phyloP scores from a whole-genome alignment of 2,329 filamentous ascomycete species.

The Epichloe festucae region DNA sequence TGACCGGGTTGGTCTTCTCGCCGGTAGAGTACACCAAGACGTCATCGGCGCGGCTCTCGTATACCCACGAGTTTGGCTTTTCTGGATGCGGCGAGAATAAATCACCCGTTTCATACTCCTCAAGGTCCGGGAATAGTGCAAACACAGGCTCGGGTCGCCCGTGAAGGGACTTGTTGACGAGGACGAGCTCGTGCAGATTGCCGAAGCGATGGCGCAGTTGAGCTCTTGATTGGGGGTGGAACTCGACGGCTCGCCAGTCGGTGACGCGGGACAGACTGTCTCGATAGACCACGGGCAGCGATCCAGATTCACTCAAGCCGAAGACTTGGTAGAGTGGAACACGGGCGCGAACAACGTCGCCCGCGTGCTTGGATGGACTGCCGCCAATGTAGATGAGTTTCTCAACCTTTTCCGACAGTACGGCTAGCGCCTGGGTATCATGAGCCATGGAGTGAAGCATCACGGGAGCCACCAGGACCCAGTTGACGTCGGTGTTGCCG shows the following conservation, averaged over 20 bases:
- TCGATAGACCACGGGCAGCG: slow-evolving; percentile 1
- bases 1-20: slow-evolving; percentile 6
- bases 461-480: neutral
- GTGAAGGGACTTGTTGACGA: neutral
- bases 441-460: neutral
- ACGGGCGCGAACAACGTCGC: neutral
- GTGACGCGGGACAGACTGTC: neutral
- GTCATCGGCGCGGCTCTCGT: slow-evolving; percentile 3
- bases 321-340: slow-evolving; percentile 1
- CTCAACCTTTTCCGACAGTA: neutral
- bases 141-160: neutral
- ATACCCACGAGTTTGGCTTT: slow-evolving; percentile 1
- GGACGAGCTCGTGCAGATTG: slow-evolving; percentile 1
- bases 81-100: slow-evolving; percentile 2
- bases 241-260: slow-evolving; percentile 3
- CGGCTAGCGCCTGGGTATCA: neutral
- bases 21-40: slow-evolving; percentile 6
- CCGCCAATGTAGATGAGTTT: slow-evolving; percentile 1
- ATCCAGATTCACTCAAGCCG: slow-evolving; percentile 3
- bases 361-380: neutral
- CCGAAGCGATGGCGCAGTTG: slow-evolving; percentile 2
- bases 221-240: neutral
- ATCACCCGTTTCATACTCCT: slow-evolving; percentile 2
- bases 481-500: slow-evolving; percentile 2
- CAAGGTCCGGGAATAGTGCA: neutral